Evolutionary conservation across 257 asterid genomes (phyloP).

Genomic region (Phtheirospermum japonicum): DNA sequence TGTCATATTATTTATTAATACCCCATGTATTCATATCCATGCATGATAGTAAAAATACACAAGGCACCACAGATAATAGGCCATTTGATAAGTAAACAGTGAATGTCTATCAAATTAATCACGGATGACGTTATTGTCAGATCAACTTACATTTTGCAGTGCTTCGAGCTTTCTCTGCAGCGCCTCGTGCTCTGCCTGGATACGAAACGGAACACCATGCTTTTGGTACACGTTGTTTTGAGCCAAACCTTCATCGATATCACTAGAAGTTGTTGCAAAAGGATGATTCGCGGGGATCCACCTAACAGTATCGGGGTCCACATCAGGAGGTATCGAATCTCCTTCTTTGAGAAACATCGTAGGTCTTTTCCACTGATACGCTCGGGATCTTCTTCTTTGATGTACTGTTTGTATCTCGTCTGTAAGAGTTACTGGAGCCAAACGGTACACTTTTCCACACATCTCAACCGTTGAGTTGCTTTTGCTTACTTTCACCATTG

Average conservation of each 20-base stretch:
- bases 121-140: neutral
- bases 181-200: constrained; percentile 97
- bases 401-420: constrained; percentile 73
- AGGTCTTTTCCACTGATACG: constrained; percentile 99
- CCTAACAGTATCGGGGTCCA: constrained; percentile 95
- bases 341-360: constrained; percentile 91
- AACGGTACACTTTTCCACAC: constrained; percentile 91
- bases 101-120: neutral
- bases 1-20: too few species aligned
- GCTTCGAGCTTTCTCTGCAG: constrained; percentile 93
- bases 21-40: too few species aligned
- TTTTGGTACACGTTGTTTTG: constrained; percentile 87
- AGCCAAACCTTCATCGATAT: constrained; percentile 90
- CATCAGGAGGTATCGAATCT: constrained; percentile 88
- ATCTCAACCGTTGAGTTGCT: constrained; percentile 87
- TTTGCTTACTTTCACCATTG: constrained; percentile 85
- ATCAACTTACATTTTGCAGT: constrained; percentile 70
- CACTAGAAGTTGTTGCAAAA: constrained; percentile 93
- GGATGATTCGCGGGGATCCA: constrained; percentile 99
- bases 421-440: constrained; percentile 94
- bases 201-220: constrained; percentile 95
- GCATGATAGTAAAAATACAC: too few species aligned
- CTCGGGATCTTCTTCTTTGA: constrained; percentile 93
- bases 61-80: neutral
- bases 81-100: constrained; percentile 1